phyloP scores from a whole-genome alignment of 225 moss, liverwort and hornwort species.

The Pleurozium schreberi region DNA sequence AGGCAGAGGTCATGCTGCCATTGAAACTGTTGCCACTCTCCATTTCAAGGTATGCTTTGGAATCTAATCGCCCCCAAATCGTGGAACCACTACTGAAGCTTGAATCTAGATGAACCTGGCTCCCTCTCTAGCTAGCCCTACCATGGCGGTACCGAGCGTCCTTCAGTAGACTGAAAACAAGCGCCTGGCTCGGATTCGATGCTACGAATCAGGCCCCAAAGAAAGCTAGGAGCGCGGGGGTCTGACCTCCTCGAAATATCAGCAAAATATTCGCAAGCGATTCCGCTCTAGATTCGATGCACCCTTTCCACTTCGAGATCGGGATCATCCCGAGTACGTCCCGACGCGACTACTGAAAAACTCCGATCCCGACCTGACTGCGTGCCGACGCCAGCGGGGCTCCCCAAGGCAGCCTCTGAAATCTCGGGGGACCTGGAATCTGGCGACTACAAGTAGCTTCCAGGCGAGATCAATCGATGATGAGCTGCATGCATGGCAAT shows the following conservation, averaged over 20 bases:
- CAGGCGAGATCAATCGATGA: neutral
- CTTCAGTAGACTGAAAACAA: neutral
- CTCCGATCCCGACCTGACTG: neutral
- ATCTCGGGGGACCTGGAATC: neutral
- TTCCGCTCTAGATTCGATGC: neutral
- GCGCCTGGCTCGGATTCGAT: neutral
- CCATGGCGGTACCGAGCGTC: neutral
- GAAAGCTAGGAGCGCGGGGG: neutral
- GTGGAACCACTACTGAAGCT: neutral
- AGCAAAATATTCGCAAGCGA: neutral
- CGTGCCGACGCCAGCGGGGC: conserved; percentile 6
- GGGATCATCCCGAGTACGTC: neutral
- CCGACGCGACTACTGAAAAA: neutral
- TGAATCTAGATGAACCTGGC: neutral
- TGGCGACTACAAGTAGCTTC: neutral
- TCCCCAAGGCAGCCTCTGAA: conserved; percentile 1
- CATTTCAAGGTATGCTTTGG: neutral
- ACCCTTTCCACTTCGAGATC: neutral
- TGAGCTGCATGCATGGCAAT: neutral
- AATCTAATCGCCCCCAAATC: neutral
- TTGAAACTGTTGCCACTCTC: neutral
- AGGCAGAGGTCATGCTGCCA: neutral
- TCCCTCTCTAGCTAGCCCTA: neutral
- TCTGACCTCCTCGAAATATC: neutral
- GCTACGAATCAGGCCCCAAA: neutral